These are phyloP conservation scores for Gossypium lobatum DNA, from an alignment of 441 rosid species.

Conservation along the genomic window DNA sequence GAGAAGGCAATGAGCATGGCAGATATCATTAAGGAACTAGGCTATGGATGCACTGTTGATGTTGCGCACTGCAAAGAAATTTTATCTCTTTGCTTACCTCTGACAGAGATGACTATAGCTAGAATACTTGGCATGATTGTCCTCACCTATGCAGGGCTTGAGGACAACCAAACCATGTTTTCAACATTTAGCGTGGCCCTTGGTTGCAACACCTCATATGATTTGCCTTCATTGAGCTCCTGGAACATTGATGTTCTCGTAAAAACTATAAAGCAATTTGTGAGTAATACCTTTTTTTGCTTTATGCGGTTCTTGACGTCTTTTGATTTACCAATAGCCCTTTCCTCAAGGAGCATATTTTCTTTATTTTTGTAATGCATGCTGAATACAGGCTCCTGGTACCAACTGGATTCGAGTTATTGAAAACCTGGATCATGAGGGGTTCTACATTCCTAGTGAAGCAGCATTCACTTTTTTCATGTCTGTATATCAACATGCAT, in stretches of 20 bases:
- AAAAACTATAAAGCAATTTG: conserved; percentile 70
- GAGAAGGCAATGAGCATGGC: conserved; percentile 73
- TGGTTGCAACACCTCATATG: conserved; percentile 49
- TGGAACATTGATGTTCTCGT: conserved; percentile 80
- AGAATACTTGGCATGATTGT: conserved; percentile 62
- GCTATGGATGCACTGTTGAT: conserved; percentile 84
- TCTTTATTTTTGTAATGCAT: conserved; percentile 7
- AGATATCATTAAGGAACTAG: conserved; percentile 80
- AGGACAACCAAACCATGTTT: conserved; percentile 61
- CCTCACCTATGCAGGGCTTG: conserved; percentile 50
- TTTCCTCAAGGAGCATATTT: conserved; percentile 6
- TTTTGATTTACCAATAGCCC: background rate
- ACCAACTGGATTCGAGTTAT: conserved; percentile 74
- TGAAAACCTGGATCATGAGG: conserved; percentile 85
- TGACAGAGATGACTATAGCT: conserved; percentile 65
- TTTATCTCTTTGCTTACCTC: conserved; percentile 62
- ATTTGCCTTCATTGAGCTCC: conserved; percentile 48
- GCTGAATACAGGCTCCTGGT: conserved; percentile 66
- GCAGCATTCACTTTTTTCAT: conserved; percentile 85
- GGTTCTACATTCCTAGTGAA: conserved; percentile 76
- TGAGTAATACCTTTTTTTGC: conserved; percentile 28
- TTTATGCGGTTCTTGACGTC: conserved; percentile 1
- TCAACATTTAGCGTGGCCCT: conserved; percentile 71
- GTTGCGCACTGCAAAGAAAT: conserved; percentile 68
- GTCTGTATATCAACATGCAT: conserved; percentile 71